Conservation (phyloP, 805 yeast species). For the Lipomyces chichibuensis region DNA sequence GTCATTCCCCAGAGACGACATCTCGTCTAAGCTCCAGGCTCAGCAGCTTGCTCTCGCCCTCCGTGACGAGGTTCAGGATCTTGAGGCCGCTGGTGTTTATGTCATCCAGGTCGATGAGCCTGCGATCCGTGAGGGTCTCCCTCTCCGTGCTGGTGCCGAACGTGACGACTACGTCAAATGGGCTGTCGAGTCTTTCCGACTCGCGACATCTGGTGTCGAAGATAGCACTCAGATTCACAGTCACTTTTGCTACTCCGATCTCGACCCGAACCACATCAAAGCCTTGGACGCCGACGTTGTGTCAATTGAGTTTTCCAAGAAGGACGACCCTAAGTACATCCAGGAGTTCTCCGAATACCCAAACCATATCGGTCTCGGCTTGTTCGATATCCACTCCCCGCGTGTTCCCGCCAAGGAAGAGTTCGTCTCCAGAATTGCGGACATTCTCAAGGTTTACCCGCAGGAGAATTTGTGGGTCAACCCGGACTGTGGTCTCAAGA, state of each 20-base stretch:
- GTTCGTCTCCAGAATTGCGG: slow-evolving; percentile 89
- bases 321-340: slow-evolving; percentile 98
- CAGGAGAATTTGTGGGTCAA: slow-evolving; percentile 99
- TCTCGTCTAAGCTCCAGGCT: slow-evolving; percentile 89
- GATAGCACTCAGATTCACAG: slow-evolving; percentile 98
- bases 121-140: slow-evolving; percentile 99
- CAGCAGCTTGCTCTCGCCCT: slow-evolving; percentile 95
- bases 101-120: slow-evolving; percentile 99
- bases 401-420: slow-evolving; percentile 98
- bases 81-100: slow-evolving; percentile 96
- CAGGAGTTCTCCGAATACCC: slow-evolving; percentile 98
- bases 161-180: slow-evolving; percentile 95
- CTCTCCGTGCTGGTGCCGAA: slow-evolving; percentile 96
- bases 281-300: slow-evolving; percentile 99
- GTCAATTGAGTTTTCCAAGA: slow-evolving; percentile 98
- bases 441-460: slow-evolving; percentile 95
- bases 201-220: slow-evolving; percentile 96
- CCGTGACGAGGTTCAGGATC: slow-evolving; percentile 97
- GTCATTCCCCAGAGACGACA: slow-evolving; percentile 99
- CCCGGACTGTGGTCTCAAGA: slow-evolving; percentile 99
- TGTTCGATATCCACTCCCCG: slow-evolving; percentile 99
- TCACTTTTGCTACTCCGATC: slow-evolving; percentile 99
- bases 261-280: slow-evolving; percentile 99
- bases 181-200: slow-evolving; percentile 99
- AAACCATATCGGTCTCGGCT: slow-evolving; percentile 99